These are phyloP conservation scores for Globisporangium polare DNA, from an alignment of 352 stramenopile species.

Conservation along the genomic window DNA sequence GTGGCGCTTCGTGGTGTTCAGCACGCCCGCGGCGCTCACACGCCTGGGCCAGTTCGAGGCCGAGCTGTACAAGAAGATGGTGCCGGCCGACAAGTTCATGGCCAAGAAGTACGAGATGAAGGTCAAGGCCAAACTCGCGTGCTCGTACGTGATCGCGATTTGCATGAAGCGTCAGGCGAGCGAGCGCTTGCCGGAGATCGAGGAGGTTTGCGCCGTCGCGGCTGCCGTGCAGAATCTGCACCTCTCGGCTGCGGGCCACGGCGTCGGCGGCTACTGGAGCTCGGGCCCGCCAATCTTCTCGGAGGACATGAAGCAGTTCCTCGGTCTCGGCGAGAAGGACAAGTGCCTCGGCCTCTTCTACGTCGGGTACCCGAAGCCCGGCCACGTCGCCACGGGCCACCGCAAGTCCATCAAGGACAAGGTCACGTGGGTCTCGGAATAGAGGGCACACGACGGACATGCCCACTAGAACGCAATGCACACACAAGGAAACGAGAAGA, in stretches of 20 bases:
- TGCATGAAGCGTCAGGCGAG: conserved; percentile 86
- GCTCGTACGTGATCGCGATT: conserved; percentile 81
- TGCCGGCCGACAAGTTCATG: conserved; percentile 64
- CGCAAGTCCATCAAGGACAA: conserved; percentile 78
- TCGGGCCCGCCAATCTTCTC: conserved; percentile 60
- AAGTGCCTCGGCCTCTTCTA: conserved; percentile 85
- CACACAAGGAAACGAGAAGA: background rate
- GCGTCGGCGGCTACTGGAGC: conserved; percentile 84
- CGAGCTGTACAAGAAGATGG: conserved; percentile 63
- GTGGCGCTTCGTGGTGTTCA: conserved; percentile 80
- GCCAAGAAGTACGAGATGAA: conserved; percentile 81
- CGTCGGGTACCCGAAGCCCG: conserved; percentile 62
- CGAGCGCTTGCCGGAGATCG: conserved; percentile 74
- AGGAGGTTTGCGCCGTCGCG: conserved; percentile 73
- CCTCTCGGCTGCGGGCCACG: conserved; percentile 56
- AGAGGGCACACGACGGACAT: conserved; percentile 4
- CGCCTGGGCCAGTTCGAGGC: conserved; percentile 60
- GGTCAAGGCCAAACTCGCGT: conserved; percentile 56
- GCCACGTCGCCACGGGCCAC: conserved; percentile 38
- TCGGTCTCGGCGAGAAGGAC: conserved; percentile 63
- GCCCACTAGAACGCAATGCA: background rate
- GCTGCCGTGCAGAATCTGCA: conserved; percentile 87
- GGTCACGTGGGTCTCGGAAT: conserved; percentile 49
- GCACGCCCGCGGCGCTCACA: conserved; percentile 38
- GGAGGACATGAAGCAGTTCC: conserved; percentile 80